Base-by-base conservation (phyloP, 768 basidiomycete species). In the Boletus fagicola region DNA sequence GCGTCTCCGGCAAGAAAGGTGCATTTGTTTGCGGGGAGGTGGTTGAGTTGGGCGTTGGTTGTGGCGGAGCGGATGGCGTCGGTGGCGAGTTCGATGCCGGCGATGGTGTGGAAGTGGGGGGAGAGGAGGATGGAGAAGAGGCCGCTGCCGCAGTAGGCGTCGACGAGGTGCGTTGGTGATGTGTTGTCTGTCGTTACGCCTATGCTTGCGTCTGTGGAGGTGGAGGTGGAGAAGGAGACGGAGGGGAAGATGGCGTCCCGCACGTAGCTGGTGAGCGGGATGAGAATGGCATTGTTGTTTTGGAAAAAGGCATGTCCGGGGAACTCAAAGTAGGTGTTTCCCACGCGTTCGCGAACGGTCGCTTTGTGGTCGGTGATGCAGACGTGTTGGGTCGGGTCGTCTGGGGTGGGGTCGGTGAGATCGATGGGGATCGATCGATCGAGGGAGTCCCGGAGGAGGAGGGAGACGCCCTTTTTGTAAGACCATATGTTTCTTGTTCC, bases 231-330 rank as follows among this genome's bases (percentile, higher is more conserved):
- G n/a, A 67, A 54, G 20, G 72, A 70, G 66, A 15, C 30, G 5
- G 33, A 13, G 35, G 73, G 74, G 65, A 86, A 84, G 65, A 94
- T 85, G 52, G 88, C 84, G 30, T 87, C 81, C 44, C 81, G 80
- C 53, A 96, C 93, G 74, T 95, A 92, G 58, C 82, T 69, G n/a
- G 90, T 90, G 50, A 99, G 80, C 0, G 92, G 86, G 7, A 85
- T 79, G 30, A 98, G 83, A 39, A 96, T 90, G 8, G 91, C 85
- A 68, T 96, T 95, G 81, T 99, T 99, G 78, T 98, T 98, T 69
- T 99, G 96, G 82, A 98, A 98, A 79, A 98, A 99, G 5, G 92
- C 89, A 47, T 89, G 86, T 7, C 87, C 91, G 22, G 79, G 82
- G 73, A 92, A 95, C 68, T 94, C 87, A 74, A 98, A 97, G 45